phyloP scores from a whole-genome alignment of 1,139 yeast genomes.

The Pichia sp. region DNA sequence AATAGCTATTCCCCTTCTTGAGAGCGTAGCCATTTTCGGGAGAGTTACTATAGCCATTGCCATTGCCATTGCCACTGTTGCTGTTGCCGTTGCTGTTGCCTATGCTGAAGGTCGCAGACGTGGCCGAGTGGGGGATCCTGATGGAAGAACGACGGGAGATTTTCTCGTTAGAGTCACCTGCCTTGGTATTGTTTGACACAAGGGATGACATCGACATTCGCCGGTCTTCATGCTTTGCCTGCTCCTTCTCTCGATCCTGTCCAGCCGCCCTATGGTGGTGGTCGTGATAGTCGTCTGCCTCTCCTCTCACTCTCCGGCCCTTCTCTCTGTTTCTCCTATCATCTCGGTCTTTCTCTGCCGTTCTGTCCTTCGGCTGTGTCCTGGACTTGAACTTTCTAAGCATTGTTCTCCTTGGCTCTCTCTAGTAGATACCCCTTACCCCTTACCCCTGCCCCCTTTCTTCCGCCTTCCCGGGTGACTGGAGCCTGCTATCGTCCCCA shows the following conservation, averaged over 20 bases:
- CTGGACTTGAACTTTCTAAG: neutral
- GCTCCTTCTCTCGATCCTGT: neutral
- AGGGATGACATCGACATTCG: neutral
- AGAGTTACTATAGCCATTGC: neutral
- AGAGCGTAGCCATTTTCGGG: neutral
- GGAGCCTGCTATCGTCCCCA: neutral
- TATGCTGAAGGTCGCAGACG: neutral
- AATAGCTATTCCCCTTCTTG: neutral
- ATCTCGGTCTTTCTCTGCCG: neutral
- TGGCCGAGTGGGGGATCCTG: neutral
- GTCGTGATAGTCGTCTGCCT: neutral
- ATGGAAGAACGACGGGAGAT: slow-evolving; percentile 1
- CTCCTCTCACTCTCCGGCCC: neutral
- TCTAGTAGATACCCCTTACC: neutral
- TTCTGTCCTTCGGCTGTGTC: neutral
- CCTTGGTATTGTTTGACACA: neutral
- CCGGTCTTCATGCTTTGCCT: neutral
- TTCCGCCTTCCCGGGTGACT: neutral
- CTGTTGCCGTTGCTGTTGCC: neutral
- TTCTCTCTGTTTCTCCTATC: neutral
- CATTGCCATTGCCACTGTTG: neutral
- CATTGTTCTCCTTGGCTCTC: neutral
- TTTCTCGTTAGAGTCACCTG: neutral
- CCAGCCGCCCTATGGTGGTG: neutral
- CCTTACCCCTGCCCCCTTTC: neutral